Evolutionary conservation across 306 rosid species (phyloP).

Genomic region (Dalbergia cochinchinensis): DNA sequence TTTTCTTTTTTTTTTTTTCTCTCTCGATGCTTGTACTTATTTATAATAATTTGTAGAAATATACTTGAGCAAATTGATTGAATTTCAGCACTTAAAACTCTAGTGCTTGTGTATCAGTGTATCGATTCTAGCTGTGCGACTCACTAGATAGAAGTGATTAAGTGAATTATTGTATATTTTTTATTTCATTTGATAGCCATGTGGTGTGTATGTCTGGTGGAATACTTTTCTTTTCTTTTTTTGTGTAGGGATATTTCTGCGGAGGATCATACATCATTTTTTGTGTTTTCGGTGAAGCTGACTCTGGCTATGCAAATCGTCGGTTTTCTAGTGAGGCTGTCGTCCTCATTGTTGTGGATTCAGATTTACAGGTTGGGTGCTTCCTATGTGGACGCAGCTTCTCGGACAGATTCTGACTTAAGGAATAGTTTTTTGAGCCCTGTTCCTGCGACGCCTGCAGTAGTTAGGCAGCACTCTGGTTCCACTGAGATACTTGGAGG

Average conservation of each 20-base stretch:
- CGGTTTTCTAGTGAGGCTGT: conserved; percentile 79
- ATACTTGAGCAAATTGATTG: background rate
- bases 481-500: conserved; percentile 92
- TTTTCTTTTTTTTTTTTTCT: background rate
- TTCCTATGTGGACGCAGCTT: conserved; percentile 62
- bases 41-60: background rate
- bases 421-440: conserved; percentile 93
- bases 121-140: background rate
- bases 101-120: background rate
- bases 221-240: conserved; percentile 41
- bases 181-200: background rate
- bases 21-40: background rate
- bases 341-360: conserved; percentile 87
- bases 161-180: background rate
- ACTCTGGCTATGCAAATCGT: conserved; percentile 79
- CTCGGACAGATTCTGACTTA: conserved; percentile 73
- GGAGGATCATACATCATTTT: conserved; percentile 50
- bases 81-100: background rate
- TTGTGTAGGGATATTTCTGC: conserved; percentile 77
- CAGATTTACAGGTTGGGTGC: conserved; percentile 96
- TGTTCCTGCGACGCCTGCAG: conserved; percentile 68
- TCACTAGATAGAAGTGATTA: background rate
- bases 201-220: conserved; percentile 6
- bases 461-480: conserved; percentile 68
- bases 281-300: conserved; percentile 85